phyloP scores from a whole-genome alignment of 208 protist genomes.

The Trypanosoma theileri region DNA sequence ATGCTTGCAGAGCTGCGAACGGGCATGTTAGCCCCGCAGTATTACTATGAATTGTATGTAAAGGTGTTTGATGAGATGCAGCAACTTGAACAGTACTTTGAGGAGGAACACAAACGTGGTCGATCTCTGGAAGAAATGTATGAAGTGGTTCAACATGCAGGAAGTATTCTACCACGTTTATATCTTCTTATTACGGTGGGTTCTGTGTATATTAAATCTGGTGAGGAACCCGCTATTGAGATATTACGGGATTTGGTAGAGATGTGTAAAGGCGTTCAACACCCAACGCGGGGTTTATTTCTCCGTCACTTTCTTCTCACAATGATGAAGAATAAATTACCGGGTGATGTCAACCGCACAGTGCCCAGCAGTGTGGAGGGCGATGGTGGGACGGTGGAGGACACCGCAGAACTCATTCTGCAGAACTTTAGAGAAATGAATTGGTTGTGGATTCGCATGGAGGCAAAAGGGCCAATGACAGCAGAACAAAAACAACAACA shows the following conservation, averaged over 20 bases:
- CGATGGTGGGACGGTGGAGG: slow-evolving; percentile 81
- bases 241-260: slow-evolving; percentile 98
- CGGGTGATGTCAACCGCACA: slow-evolving; percentile 81
- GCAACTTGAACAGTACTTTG: slow-evolving; percentile 86
- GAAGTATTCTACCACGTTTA: slow-evolving; percentile 97
- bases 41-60: slow-evolving; percentile 98
- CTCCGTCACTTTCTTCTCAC: slow-evolving; percentile 97
- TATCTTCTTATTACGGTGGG: slow-evolving; percentile 97
- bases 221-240: slow-evolving; percentile 91
- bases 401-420: slow-evolving; percentile 95
- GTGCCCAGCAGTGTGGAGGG: slow-evolving; percentile 16
- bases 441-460: slow-evolving; percentile 99
- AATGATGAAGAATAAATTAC: slow-evolving; percentile 96
- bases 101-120: slow-evolving; percentile 65
- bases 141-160: slow-evolving; percentile 97
- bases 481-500: slow-evolving; percentile 4
- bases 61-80: slow-evolving; percentile 92
- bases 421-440: slow-evolving; percentile 99
- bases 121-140: slow-evolving; percentile 92
- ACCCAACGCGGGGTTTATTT: slow-evolving; percentile 98
- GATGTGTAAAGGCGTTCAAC: slow-evolving; percentile 99
- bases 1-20: slow-evolving; percentile 97
- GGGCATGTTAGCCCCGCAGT: slow-evolving; percentile 93
- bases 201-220: slow-evolving; percentile 93
- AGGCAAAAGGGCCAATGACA: slow-evolving; percentile 79